Evolutionary conservation across 2,329 filamentous ascomycete species (phyloP), one percentile per base, ranked within the genome.

Genomic region (Pseudogymnoascus sp.): DNA sequence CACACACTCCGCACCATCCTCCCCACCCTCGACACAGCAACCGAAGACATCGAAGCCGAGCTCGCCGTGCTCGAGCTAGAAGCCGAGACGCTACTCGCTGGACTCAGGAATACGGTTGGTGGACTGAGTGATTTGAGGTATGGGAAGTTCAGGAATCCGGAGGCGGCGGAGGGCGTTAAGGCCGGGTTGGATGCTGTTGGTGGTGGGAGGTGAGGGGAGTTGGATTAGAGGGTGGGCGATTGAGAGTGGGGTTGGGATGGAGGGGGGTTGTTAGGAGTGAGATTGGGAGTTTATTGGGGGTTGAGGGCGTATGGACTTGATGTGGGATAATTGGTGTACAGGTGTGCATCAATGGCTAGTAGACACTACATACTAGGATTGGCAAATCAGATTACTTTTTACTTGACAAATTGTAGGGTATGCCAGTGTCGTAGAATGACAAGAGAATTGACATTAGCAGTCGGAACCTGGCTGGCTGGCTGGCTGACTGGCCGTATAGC

Each of bases 121-220:
- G 84, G 82, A 57, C 76, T 96, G 71, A 95, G 90, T 72, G 90
- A 95, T 73, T 78, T 96, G 61, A 85, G 89, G 50, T 93, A 94
- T 69, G 91, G 91, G 38, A 86, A 85, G 61, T 81, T 94, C 62
- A 80, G 82, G 36, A 88, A 89, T 64, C 73, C 79, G 20, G 79
- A 84, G 62, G 74, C 92, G 33, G 79, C 78, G 25, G 80, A 84
- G 53, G 86, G 91, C 66, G 82, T 90, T 30, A 75, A 91, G 15
- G 82, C 86, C 53, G 86, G 86, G 5, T 75, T 94, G 36, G 76
- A 78, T 64, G 79, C 81, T 64, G 76, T 91, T 35, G 83, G 89
- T 71, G 61, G 15, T 22, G 64, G 65, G 58, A 69, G 68, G 1
- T 50, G 43, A 15, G 22, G 12, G 14, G 15, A 11, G n/a, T 39